Base-by-base conservation (phyloP, 768 basidiomycete species). In the Hericium alpestre region DNA sequence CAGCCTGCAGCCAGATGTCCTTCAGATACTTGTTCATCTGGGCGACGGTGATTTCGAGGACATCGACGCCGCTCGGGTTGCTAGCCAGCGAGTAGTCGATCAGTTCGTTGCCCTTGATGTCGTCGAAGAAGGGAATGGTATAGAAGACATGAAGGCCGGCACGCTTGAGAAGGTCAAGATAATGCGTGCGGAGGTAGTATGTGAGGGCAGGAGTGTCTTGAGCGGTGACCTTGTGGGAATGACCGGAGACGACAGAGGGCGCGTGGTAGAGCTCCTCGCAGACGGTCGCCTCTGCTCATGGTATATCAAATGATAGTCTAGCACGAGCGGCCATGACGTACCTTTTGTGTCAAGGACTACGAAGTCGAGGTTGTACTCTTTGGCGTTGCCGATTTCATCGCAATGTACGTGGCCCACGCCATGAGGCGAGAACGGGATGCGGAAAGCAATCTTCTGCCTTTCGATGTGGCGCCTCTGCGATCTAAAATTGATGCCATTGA, bases 101-200 rank as follows among this genome's bases (percentile, higher is more conserved):
- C 13, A 32, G 23, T 15, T 43, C 32, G 23, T 25, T 55, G 51
- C 49, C 40, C 15, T 41, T 27, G 62, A 46, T 37, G 53, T 63
- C 52, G 43, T 64, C 64, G 46, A 65, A 64, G 54, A 62, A 61
- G 1, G 64, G 64, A n/a, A 65, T 49, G 15, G 61, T 55, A 46
- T 54, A 57, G 47, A 65, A 43, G 38, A 60, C 54, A 58, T 65
- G 60, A 38, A 22, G 55, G 9, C 64, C 64, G 4, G 62, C 56
- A 9, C 54, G 32, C 37, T 56, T 37, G 41, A 65, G 56, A 38
- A 61, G 58, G 10, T 48, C 39, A 25, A 65, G 60, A 46, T 65
- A 65, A 12, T 59, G 22, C 43, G n/a, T n/a, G 12, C 32, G 32
- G 10, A 65, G 38, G 43, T 61, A 64, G 52, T 55, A 41, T 10